Evolutionary conservation across 768 basidiomycete genomes (phyloP), one percentile per base, ranked within the genome.

Genomic region (Mycena rebaudengoi): DNA sequence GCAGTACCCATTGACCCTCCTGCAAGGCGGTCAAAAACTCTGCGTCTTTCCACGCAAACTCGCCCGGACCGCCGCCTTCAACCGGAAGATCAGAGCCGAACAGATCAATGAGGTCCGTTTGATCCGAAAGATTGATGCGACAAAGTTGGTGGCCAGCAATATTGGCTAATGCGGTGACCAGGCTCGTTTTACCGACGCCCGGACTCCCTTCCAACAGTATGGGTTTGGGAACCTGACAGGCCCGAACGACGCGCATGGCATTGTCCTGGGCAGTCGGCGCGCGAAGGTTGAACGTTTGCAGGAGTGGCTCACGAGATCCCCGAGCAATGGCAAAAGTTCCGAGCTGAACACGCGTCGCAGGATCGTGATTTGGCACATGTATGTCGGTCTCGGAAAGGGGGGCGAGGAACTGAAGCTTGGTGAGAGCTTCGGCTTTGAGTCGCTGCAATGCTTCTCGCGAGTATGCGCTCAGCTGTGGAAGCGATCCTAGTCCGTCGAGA

Each of bases 1-100:
- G 85, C 7, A 99, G 86, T 6, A 99, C 97, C 98, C 98, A 99
- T 62, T 94, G 89, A 1, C 98, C 98, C n/a, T 92, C 85, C 73
- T 98, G 95, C 78, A 99, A 78, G 1, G 98, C 96, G 60, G 86
- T 88, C 40, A 99, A 82, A 74, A 99, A 99, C 60, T 97, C 96
- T 0, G 97, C 98, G 66, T 99, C 95, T 75, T 91, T 94, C 98
- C 98, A 99, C 2, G 90, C 90, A 73, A 99, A 99, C 73, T 98
- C 94, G 41, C 96, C 97, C 4, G 94, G 87, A 16, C 82, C 80
- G 44, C 96, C 96, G 33, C 95, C 94, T 76, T 98, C 96, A 7
- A 96, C 91, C 7, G 98, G 98, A 7, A 99, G 83, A 74, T 99
- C 98, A 23, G 95, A 94, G 10, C 98, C 98, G 69, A 99, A 98